phyloP scores from a whole-genome alignment of 305 asterid genomes.

The Striga hermonthica region DNA sequence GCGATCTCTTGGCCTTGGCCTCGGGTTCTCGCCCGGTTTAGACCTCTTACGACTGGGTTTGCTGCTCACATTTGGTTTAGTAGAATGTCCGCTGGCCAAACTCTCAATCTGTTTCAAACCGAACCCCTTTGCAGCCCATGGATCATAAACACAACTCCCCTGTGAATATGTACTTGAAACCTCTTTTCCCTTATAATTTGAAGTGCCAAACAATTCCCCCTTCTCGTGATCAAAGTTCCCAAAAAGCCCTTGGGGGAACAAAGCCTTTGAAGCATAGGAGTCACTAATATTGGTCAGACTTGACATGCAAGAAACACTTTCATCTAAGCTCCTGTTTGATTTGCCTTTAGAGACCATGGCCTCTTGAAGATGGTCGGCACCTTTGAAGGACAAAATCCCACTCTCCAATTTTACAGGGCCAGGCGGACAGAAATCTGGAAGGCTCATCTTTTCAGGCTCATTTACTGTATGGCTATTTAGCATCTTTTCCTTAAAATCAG shows the following conservation, averaged over 20 bases:
- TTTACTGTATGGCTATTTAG: slow-evolving; percentile 34
- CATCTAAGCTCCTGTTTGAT: slow-evolving; percentile 36
- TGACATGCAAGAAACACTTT: slow-evolving; percentile 50
- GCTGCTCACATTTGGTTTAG: slow-evolving; percentile 43
- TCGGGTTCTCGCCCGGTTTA: slow-evolving; percentile 74
- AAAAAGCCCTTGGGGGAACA: slow-evolving; percentile 5
- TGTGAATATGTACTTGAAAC: slow-evolving; percentile 41
- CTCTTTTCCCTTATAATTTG: slow-evolving; percentile 49
- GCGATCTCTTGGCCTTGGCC: slow-evolving; percentile 83
- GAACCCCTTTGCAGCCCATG: slow-evolving; percentile 51
- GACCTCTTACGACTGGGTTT: slow-evolving; percentile 64
- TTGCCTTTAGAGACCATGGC: slow-evolving; percentile 50
- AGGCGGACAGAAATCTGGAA: slow-evolving; percentile 35
- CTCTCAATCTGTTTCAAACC: slow-evolving; percentile 44
- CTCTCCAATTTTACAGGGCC: slow-evolving; percentile 36
- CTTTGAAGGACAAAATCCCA: slow-evolving; percentile 36
- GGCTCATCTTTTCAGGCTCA: slow-evolving; percentile 30
- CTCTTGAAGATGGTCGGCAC: slow-evolving; percentile 55
- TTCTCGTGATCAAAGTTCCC: slow-evolving; percentile 38
- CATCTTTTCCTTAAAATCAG: slow-evolving; percentile 45
- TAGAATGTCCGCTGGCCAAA: slow-evolving; percentile 50
- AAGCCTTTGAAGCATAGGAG: slow-evolving; percentile 37
- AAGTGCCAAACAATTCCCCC: slow-evolving; percentile 51
- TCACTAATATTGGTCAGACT: slow-evolving; percentile 42
- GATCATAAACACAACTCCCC: slow-evolving; percentile 54